Base-by-base conservation (phyloP, 495 filamentous ascomycete species). In the Aspergillus nidulans region DNA sequence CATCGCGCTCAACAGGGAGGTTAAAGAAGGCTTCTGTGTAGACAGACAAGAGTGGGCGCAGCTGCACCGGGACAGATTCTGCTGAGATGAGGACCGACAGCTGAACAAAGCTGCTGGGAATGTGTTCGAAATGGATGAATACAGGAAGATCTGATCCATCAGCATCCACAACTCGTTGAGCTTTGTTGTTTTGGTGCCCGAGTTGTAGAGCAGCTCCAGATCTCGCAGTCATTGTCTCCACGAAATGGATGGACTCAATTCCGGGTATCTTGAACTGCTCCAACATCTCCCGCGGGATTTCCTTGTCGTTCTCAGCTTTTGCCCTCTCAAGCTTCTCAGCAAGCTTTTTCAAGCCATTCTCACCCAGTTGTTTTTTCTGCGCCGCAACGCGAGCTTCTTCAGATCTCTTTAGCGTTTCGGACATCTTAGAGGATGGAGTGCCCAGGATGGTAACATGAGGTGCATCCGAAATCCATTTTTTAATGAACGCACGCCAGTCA, bases 71-170 rank as follows among this genome's bases (percentile, higher is more conserved):
- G 0, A 96, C 75, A 19, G 82, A 73, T 15, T 83, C 82, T 1
- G 90, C 92, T 43, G 89, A 89, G 32, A 97, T 67, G 38, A 95
- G 77, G 16, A 96, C 67, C 8, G 80, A 84, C 12, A 97, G 71
- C 55, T 89, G 84, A 40, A 96, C 90, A 64, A 99, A 99, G 61
- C 88, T 92, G 41, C 88, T 92, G 28, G 84, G 82, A 28, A 96
- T 87, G 61, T 95, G 83, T 73, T 99, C 94, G 61, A 94, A 99
- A 70, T 99, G 95, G n/a, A 99, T 79, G 69, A 96, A 99, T 2
- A 96, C 76, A 1, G 92, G 89, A 34, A 82, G 59, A 45, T 79
- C 78, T 3, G 78, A 59, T 8, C 78, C 75, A 49, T 91, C 85
- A 20, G 78, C 75, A 62, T 96, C 89, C 46, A 98, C 81, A 42